phyloP scores from a whole-genome alignment of 192 early-diverging fungal genomes.

The Entophlyctis luteolus region DNA sequence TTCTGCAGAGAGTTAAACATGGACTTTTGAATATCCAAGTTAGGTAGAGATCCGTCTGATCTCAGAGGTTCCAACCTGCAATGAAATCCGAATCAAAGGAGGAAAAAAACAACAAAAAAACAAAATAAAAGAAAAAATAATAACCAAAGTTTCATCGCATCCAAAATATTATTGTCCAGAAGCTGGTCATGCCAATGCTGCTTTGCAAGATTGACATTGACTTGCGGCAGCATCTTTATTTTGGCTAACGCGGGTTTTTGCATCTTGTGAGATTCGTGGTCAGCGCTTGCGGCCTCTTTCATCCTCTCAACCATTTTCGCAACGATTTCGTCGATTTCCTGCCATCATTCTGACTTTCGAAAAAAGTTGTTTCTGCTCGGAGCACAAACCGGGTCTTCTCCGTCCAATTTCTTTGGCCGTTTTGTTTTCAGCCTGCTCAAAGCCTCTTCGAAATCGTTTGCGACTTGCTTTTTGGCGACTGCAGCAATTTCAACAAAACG shows the following conservation, averaged over 20 bases:
- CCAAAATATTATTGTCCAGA: constrained; percentile 80
- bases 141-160: constrained; percentile 75
- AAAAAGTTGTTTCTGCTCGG: no score
- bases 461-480: constrained; percentile 25
- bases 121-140: neutral
- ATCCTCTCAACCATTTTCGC: constrained; percentile 45
- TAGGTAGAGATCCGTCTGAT: constrained; percentile 77
- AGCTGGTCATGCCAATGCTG: constrained; percentile 66
- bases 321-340: constrained; percentile 45
- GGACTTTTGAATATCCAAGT: constrained; percentile 79
- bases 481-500: constrained; percentile 1
- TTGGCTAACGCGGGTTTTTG: constrained; percentile 65
- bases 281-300: constrained; percentile 60
- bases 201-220: constrained; percentile 44
- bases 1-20: constrained; percentile 69
- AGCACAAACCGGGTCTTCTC: constrained; percentile 32
- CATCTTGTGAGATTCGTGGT: constrained; percentile 58
- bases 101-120: neutral
- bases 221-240: constrained; percentile 58
- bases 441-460: constrained; percentile 40
- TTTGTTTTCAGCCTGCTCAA: constrained; percentile 35
- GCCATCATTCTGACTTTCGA: neutral
- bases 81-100: neutral
- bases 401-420: constrained; percentile 31
- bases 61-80: constrained; percentile 78